Evolutionary conservation across 352 stramenopile species (phyloP), one percentile per base, ranked within the genome.

Genomic region (Phytophthora ramorum): DNA sequence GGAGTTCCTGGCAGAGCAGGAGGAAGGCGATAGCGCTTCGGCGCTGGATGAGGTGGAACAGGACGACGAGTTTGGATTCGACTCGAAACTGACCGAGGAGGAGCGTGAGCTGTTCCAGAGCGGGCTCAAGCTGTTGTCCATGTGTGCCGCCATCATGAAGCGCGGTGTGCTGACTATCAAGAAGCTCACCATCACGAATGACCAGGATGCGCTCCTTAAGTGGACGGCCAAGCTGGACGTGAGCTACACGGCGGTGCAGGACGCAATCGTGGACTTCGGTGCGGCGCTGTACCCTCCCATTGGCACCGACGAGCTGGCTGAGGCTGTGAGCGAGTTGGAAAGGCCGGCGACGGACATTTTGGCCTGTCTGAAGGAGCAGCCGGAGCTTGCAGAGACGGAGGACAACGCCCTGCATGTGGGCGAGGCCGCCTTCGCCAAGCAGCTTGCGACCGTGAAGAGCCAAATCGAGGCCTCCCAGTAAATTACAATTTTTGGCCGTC

Each of bases 101-200:
- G 87, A 96, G 75, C 75, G 72, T n/a, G 32, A 64, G 35, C 70
- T 93, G 19, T 91, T 96, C 35, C 67, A 88, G 68, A 78, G 75
- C 41, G 82, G 78, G 1, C 44, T 94, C 22, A 87, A 85, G 63
- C 64, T 96, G 28, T 67, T 96, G 47, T 79, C 71, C 14, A 96
- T 96, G 87, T 75, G 79, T 6, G 77, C 78, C 19, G 79, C 78
- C 13, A 79, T 96, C 24, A 80, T 93, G 57, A 96, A 96, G 74
- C 85, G 85, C 45, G 87, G 87, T 38, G 83, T 94, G 56, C 67
- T 93, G n/a, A 85, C 83, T 16, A 78, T 96, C 43, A 92, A 93
- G 66, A 87, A 89, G 28, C 49, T 90, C 26, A 80, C 77, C 51
- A 85, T 84, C 28, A 64, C 66, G n/a, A 80, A 89, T 52, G 70